phyloP scores from a whole-genome alignment of 495 filamentous ascomycete species.

The Neurospora intermedia region DNA sequence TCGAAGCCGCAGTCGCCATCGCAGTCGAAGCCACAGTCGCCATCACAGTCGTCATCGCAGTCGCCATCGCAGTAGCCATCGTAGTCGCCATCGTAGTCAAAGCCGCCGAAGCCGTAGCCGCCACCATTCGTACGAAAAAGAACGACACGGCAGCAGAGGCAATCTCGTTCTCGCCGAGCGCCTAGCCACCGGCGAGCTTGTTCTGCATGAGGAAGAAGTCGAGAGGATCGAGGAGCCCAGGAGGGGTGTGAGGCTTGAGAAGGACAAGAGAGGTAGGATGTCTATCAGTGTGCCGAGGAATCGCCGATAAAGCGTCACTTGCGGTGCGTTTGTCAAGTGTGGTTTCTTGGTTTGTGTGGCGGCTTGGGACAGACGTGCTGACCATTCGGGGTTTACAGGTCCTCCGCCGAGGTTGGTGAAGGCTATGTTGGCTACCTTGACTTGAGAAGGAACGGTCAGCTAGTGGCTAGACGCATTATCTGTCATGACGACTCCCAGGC shows the following conservation, averaged over 20 bases:
- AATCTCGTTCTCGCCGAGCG: conserved; percentile 39
- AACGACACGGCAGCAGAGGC: conserved; percentile 17
- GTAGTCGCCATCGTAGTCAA: conserved; percentile 21
- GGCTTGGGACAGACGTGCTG: conserved; percentile 5
- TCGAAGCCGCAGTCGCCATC: not conserved
- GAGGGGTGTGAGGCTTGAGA: conserved; percentile 56
- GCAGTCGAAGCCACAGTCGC: conserved; percentile 3
- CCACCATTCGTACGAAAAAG: conserved; percentile 10
- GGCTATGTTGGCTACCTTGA: conserved; percentile 69
- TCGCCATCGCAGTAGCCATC: not conserved
- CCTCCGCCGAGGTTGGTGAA: conserved; percentile 54
- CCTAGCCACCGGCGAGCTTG: conserved; percentile 39
- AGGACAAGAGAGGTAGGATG: conserved; percentile 82
- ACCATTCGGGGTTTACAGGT: conserved; percentile 17
- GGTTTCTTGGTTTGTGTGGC: not conserved
- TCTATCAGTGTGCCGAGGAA: conserved; percentile 51
- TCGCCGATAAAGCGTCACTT: conserved; percentile 32
- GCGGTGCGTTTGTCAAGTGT: conserved; percentile 13
- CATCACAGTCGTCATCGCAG: not conserved
- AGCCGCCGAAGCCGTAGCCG: conserved; percentile 21
- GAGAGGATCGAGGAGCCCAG: conserved; percentile 42
- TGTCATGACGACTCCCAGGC: not conserved
- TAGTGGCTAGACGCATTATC: not conserved
- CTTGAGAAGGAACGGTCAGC: conserved; percentile 29
- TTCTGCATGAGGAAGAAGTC: conserved; percentile 42